Evolutionary conservation across 2,329 filamentous ascomycete genomes (phyloP).

Genomic region (Fusarium nematophilum): DNA sequence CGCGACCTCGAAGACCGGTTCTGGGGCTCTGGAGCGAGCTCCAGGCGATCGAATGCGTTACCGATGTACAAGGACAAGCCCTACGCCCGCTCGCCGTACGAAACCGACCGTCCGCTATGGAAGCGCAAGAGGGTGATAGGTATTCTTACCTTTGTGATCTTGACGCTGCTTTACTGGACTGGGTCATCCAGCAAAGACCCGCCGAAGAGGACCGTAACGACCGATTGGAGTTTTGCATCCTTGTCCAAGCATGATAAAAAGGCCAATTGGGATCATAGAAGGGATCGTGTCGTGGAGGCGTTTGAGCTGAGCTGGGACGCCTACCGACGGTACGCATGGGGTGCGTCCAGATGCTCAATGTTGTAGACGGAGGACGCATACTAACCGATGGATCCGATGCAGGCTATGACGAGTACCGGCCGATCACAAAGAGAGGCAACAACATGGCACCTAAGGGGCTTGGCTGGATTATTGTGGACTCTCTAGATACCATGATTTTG

Average conservation of each 20-base stretch:
- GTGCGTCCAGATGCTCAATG: slow-evolving; percentile 61
- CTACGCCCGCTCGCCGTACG: slow-evolving; percentile 74
- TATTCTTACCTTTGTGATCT: slow-evolving; percentile 62
- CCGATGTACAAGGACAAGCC: slow-evolving; percentile 99
- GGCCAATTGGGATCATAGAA: slow-evolving; percentile 80
- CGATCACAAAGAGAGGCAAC: slow-evolving; percentile 79
- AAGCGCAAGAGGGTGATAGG: slow-evolving; percentile 71
- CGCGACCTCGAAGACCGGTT: slow-evolving; percentile 73
- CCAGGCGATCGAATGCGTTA: slow-evolving; percentile 58
- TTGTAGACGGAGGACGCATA: slow-evolving; percentile 10
- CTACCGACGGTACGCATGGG: slow-evolving; percentile 95
- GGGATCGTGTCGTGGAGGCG: slow-evolving; percentile 85
- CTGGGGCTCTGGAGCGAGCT: slow-evolving; percentile 65
- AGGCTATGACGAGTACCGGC: slow-evolving; percentile 89
- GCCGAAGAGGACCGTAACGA: slow-evolving; percentile 50
- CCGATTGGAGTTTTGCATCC: slow-evolving; percentile 69
- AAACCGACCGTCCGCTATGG: slow-evolving; percentile 67
- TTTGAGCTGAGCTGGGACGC: slow-evolving; percentile 93
- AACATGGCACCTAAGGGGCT: slow-evolving; percentile 91
- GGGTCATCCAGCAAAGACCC: slow-evolving; percentile 62
- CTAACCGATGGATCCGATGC: slow-evolving; percentile 42
- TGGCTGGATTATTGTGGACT: slow-evolving; percentile 98
- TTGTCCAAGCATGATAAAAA: slow-evolving; percentile 58
- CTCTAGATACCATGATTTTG: slow-evolving; percentile 94
- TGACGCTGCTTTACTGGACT: slow-evolving; percentile 76